A percentile compares a stretch with the other conserved stretches of the same genome.
Conservation (phyloP, 257 asterid genomes). For the Gentiana dahurica region DNA sequence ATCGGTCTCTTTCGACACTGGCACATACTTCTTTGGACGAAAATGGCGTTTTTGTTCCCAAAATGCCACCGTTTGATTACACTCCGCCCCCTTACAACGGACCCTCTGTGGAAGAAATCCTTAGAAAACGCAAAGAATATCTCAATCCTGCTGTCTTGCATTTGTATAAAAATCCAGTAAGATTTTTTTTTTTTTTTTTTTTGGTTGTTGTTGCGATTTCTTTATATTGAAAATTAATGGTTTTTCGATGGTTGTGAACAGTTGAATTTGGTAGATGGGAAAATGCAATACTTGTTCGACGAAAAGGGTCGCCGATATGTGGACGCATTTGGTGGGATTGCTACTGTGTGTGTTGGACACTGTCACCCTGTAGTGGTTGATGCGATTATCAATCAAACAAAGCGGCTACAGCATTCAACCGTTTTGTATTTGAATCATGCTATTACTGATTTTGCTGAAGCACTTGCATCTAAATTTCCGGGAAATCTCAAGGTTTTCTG, state of each 20-base stretch:
- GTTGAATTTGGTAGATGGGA: constrained; percentile 86
- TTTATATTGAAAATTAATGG: background rate
- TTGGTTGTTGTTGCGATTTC: background rate
- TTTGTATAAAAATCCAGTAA: constrained; percentile 63
- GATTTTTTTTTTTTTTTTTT: background rate
- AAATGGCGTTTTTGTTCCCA: constrained; percentile 34
- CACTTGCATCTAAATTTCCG: constrained; percentile 71
- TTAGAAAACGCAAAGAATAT: constrained; percentile 45
- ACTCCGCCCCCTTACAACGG: constrained; percentile 83
- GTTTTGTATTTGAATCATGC: constrained; percentile 69
- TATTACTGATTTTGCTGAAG: constrained; percentile 79
- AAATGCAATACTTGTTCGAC: constrained; percentile 87
- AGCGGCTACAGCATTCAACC: constrained; percentile 80
- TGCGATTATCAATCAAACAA: constrained; percentile 64
- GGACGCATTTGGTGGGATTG: constrained; percentile 92
- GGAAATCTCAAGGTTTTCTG: constrained; percentile 75
- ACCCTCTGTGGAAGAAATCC: constrained; percentile 60
- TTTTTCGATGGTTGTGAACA: constrained; percentile 13
- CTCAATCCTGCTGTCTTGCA: constrained; percentile 88
- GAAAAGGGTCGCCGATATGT: constrained; percentile 69
- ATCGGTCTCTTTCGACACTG: constrained; percentile 10
- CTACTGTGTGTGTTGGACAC: constrained; percentile 85
- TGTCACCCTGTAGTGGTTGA: constrained; percentile 91
- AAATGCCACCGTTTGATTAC: constrained; percentile 83
- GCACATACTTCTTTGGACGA: constrained; percentile 16